Conservation (phyloP, 2,329 filamentous ascomycete genomes). For the Lachnellula subtilissima region DNA sequence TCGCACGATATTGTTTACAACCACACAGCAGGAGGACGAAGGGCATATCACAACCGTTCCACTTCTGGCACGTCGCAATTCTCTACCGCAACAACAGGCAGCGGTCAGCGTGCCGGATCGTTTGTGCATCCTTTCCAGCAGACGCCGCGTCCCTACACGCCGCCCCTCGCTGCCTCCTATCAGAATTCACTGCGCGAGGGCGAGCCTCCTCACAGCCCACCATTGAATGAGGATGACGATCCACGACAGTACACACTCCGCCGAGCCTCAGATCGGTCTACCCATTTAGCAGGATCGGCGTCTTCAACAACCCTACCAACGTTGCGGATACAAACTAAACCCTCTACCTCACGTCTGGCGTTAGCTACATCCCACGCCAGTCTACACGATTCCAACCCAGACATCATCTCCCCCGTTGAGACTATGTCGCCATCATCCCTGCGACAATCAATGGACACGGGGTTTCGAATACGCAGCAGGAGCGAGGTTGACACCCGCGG, state of each 20-base stretch:
- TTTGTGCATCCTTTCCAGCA: slow-evolving; percentile 64
- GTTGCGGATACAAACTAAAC: slow-evolving; percentile 28
- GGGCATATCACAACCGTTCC: slow-evolving; percentile 47
- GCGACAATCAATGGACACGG: slow-evolving; percentile 53
- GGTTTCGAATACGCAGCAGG: slow-evolving; percentile 56
- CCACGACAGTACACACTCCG: slow-evolving; percentile 20
- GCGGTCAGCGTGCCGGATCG: slow-evolving; percentile 36
- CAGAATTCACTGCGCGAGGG: slow-evolving; percentile 54
- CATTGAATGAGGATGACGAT: slow-evolving; percentile 30
- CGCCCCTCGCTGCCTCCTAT: slow-evolving; percentile 48
- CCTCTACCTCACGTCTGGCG: slow-evolving; percentile 23
- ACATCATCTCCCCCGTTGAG: slow-evolving; percentile 24
- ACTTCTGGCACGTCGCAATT: slow-evolving; percentile 51
- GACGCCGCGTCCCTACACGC: slow-evolving; percentile 56
- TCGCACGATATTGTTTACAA: slow-evolving; percentile 26
- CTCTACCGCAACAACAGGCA: slow-evolving; percentile 51
- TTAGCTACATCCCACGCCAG: slow-evolving; percentile 26
- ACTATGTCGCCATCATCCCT: slow-evolving; percentile 42
- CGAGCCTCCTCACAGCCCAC: slow-evolving; percentile 38
- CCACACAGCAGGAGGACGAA: slow-evolving; percentile 13
- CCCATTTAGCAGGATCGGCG: slow-evolving; percentile 16
- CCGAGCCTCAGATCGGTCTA: slow-evolving; percentile 22
- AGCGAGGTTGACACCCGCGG: slow-evolving; percentile 54
- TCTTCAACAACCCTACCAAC: slow-evolving; percentile 9
- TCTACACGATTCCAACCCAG: slow-evolving; percentile 17